Evolutionary conservation across 179 eudicot species (phyloP).

Genomic region (Vitellaria paradoxa): DNA sequence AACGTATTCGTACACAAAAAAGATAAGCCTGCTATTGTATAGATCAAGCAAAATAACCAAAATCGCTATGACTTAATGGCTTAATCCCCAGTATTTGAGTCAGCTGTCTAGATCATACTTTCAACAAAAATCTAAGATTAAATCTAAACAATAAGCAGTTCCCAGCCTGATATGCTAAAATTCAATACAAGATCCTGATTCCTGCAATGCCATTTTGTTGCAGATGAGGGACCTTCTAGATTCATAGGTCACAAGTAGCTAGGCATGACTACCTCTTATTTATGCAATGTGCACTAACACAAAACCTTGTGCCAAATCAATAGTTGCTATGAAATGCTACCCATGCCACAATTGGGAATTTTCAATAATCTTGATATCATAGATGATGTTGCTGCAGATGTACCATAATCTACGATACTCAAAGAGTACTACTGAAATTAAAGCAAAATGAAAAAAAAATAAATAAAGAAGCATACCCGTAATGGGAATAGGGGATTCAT

Average conservation of each 20-base stretch:
- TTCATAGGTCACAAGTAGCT: neutral
- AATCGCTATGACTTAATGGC: neutral
- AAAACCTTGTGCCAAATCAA: neutral
- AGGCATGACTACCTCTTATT: neutral
- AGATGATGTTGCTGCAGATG: neutral
- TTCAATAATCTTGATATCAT: neutral
- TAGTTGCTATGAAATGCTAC: neutral
- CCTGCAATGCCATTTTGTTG: too few species aligned
- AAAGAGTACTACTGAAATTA: neutral
- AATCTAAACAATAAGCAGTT: neutral
- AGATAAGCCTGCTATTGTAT: neutral
- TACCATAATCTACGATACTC: neutral
- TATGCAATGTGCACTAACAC: neutral
- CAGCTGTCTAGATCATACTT: conserved; percentile 1
- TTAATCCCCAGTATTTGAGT: neutral
- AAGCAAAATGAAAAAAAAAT: neutral
- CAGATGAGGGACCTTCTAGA: neutral
- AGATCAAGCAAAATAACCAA: neutral
- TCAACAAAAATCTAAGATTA: neutral
- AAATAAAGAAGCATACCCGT: conserved; percentile 42
- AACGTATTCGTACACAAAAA: neutral
- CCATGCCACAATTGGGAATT: neutral
- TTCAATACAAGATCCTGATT: neutral
- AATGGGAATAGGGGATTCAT: conserved; percentile 77
- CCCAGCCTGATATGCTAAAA: neutral